Evolutionary conservation across 2,329 filamentous ascomycete genomes (phyloP), one percentile per base, ranked within the genome.

Genomic region (Colletotrichum sp.): DNA sequence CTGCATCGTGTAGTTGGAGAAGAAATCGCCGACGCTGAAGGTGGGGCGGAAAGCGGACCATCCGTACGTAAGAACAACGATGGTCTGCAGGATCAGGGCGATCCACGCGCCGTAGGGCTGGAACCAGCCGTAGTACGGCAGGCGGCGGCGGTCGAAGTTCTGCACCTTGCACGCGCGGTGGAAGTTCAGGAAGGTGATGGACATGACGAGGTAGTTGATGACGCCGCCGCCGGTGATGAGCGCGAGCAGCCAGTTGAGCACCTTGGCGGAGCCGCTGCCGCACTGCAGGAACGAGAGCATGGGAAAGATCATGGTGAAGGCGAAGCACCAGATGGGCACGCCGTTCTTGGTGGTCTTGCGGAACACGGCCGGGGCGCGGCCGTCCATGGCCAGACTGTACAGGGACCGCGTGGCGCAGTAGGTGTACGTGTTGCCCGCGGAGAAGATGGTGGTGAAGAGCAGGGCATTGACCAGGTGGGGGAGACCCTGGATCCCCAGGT

Each of bases 191-290:
- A 91, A 93, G 1, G 92, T 89, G 70, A 93, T 86, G 43, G 70
- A 72, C 65, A 76, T 76, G 38, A 76, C 74, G 69, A 77, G 63
- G 63, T 76, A 77, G 55, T 77, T 76, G 65, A 77, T 76, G 36
- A 77, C 65, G 26, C 73, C 74, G 26, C 73, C 73, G 8, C 91
- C 89, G 74, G 94, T 94, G 72, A 90, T 87, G 78, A 91, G 89
- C 92, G 92, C 94, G 66, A 90, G 91, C 6, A 94, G 84, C 82
- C 93, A 92, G 81, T 93, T 93, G 0, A 92, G 93, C 0, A 94
- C 92, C 13, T 92, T 92, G 71, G 94, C 91, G 61, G 94, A 89
- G 74, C 88, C 89, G 65, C 61, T 73, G 34, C 70, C 3, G 18
- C 8, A 60, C 30, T 34, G 66, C 26, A 78, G 80, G 76, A 81